Evolutionary conservation across 2,329 filamentous ascomycete species (phyloP).

Genomic region (Hypoxylon sp.): DNA sequence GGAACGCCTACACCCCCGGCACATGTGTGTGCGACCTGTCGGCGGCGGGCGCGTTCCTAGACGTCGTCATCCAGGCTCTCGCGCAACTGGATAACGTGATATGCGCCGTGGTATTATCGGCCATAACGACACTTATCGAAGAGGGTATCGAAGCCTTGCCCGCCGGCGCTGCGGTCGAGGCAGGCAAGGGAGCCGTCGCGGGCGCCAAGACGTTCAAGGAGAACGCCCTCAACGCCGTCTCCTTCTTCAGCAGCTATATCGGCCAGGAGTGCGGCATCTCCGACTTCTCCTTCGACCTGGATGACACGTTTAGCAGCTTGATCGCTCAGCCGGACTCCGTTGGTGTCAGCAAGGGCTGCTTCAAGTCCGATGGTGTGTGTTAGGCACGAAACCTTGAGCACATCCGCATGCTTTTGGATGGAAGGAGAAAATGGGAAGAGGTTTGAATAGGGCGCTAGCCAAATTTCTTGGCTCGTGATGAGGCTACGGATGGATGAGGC

Average conservation of each 20-base stretch:
- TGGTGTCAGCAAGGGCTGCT: conserved; percentile 35
- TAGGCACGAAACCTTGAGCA: background rate
- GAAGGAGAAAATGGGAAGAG: background rate
- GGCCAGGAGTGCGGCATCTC: conserved; percentile 24
- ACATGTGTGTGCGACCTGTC: conserved; percentile 38
- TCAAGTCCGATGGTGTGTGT: conserved; percentile 22
- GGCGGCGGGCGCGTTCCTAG: conserved; percentile 26
- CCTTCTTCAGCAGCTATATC: conserved; percentile 38
- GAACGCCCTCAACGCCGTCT: conserved; percentile 40
- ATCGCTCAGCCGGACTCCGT: conserved; percentile 18
- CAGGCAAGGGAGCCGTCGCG: conserved; percentile 30
- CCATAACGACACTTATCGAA: conserved; percentile 34
- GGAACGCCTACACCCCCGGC: conserved; percentile 36
- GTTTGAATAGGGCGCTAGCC: background rate
- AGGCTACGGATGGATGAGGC: background rate
- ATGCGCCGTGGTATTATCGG: conserved; percentile 36
- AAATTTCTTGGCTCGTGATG: background rate
- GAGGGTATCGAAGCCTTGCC: conserved; percentile 35
- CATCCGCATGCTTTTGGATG: background rate
- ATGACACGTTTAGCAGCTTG: conserved; percentile 28
- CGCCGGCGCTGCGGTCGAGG: conserved; percentile 12
- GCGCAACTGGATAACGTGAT: conserved; percentile 38
- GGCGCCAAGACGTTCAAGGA: conserved; percentile 43
- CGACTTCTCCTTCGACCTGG: conserved; percentile 35
- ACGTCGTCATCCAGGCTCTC: conserved; percentile 39